Evolutionary conservation across 1,284 basidiomycete genomes (phyloP), one percentile per base, ranked within the genome.

Genomic region (Cutaneotrichosporon spelunceum): DNA sequence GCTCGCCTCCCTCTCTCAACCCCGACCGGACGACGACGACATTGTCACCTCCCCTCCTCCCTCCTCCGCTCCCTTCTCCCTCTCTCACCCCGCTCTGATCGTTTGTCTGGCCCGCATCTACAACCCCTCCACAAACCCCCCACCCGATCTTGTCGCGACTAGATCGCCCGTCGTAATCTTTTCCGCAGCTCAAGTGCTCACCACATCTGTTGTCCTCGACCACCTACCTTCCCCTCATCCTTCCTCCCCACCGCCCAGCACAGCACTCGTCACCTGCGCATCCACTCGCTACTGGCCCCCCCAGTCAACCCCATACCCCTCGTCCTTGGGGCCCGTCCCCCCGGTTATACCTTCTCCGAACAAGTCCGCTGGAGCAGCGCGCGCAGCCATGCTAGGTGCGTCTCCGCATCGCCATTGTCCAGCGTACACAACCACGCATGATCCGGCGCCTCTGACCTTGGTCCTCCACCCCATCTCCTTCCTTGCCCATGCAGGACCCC

Each of bases 301-400:
- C 36, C 36, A n/a, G n/a, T n/a, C n/a, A n/a, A n/a, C n/a, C n/a
- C 13, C 39, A 42, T 19, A 8, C 39, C 39, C 19, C 39, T n/a
- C 39, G 39, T 42, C 39, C 39, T 42, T 19, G 39, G 19, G 39
- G 39, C 39, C 19, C 39, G 39, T 42, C 19, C 19, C 39, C n/a
- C 39, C 39, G 39, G 39, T 14, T 33, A 33, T 36, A 39, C 24
- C 21, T 44, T 27, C 39, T 19, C 16, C 39, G 39, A 42, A 42
- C 39, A 16, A 42, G 26, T 27, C 34, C 14, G 53, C 36, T 44
- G 14, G 24, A 27, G 53, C 39, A 26, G 53, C 52, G 13, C 29
- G 45, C 44, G 56, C 47, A 39, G 45, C 24, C 56, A 57, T 57
- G 56, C 47, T 48, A 50, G 47, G 56, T 57, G 23, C 33, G 56